These are phyloP conservation scores for Cyberlindnera mycetangii DNA, from an alignment of 805 yeast species.

Conservation along the genomic window DNA sequence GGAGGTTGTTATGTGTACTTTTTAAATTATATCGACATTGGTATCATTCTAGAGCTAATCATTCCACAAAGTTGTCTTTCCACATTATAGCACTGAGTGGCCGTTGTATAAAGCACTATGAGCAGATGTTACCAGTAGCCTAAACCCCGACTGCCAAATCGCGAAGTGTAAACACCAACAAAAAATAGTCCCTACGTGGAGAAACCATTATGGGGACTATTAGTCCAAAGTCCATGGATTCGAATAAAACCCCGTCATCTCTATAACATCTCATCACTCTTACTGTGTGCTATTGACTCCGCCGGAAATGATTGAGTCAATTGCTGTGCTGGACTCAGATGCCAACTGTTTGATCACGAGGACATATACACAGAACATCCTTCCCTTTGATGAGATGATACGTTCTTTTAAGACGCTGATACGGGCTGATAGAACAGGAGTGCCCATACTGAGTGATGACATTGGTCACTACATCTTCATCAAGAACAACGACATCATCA, in stretches of 20 bases:
- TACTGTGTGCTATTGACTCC: not conserved
- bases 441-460: slow-evolving; percentile 31
- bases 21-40: too few relatives aligned
- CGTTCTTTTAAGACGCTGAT: slow-evolving; percentile 50
- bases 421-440: slow-evolving; percentile 30
- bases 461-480: slow-evolving; percentile 58
- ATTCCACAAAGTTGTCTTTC: too few relatives aligned
- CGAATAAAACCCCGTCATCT: too few relatives aligned
- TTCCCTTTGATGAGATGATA: slow-evolving; percentile 43
- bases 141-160: not conserved
- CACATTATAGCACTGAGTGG: too few relatives aligned
- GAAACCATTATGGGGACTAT: not conserved
- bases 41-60: too few relatives aligned
- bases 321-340: slow-evolving; percentile 64
- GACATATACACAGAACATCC: slow-evolving; percentile 70
- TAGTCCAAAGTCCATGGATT: too few relatives aligned
- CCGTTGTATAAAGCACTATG: too few relatives aligned
- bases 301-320: slow-evolving; percentile 4
- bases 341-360: slow-evolving; percentile 67
- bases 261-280: too few relatives aligned
- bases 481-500: slow-evolving; percentile 44
- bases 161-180: slow-evolving; percentile 14
- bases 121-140: too few relatives aligned
- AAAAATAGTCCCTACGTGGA: slow-evolving; percentile 3
- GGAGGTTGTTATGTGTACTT: too few relatives aligned